Base-by-base conservation (phyloP, 495 filamentous ascomycete genomes). In the Penicillium daleae region DNA sequence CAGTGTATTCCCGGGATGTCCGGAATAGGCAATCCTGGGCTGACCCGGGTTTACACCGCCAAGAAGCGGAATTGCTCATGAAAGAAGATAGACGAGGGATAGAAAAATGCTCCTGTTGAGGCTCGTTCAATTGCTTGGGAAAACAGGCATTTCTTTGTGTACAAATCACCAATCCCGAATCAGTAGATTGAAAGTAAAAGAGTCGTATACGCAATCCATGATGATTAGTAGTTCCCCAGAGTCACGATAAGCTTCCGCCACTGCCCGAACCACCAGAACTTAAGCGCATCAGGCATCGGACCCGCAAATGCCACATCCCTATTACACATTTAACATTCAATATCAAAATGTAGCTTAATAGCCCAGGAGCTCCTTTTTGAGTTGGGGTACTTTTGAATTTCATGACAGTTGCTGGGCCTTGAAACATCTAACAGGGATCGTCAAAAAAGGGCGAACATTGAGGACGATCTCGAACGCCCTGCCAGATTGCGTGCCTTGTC, bases 11-110 rank as follows among this genome's bases (percentile, higher is more conserved):
- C 21, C 63, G 65, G 68, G 58, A 68, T 63, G 35, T 64, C 68
- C 66, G 35, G 60, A 66, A 66, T 32, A 26, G 66, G 66, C 46
- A 71, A 60, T 49, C 29, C 62, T 37, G 32, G 26, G 13, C 57
- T 52, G 51, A 42, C 22, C 46, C 46, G 46, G 46, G 15, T 15
- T 53, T 59, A 58, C 60, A 65, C 62, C 66, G 62, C 57, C 26
- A 40, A 48, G 46, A 21, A 24, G 3, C 40, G 22, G 19, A 7
- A 21, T 19, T 44, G 40, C n/a, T 22, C 40, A 31, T 31, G 29
- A 31, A 4, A 31, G 29, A 44, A 6, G 3, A 40, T n/a, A 6
- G 39, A 42, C 5, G 39, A 12, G 39, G 39, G 19, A 6, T n/a
- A 24, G 42, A 24, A 26, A 26, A 26, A 27, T 24, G 22, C 12